Conservation (phyloP, 139 green algal species). For the Tetradesmus lagerheimii region DNA sequence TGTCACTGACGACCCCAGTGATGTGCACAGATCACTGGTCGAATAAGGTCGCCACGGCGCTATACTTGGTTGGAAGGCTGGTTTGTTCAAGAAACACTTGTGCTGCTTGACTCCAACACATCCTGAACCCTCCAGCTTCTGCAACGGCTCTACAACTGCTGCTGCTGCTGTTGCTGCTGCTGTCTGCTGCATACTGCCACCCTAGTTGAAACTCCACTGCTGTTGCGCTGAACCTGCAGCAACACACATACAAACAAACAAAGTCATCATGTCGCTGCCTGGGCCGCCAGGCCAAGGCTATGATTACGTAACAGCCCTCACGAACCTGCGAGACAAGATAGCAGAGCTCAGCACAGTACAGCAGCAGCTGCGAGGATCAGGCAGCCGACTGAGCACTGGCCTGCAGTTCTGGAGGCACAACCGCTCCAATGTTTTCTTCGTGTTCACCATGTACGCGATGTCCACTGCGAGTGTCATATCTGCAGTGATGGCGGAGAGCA, state of each 20-base stretch:
- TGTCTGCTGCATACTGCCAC: background rate
- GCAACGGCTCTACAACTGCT: background rate
- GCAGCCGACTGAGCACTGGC: background rate
- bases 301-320: slow-evolving; percentile 11
- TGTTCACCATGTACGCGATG: slow-evolving; percentile 30
- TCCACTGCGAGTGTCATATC: slow-evolving; percentile 20
- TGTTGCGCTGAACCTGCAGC: too few species aligned
- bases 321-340: slow-evolving; percentile 8
- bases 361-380: slow-evolving; percentile 12
- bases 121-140: background rate
- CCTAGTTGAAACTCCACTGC: background rate
- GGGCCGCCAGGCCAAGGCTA: background rate
- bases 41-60: too few species aligned
- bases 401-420: background rate
- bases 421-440: background rate
- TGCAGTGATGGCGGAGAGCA: slow-evolving; percentile 5
- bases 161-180: background rate
- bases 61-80: too few species aligned
- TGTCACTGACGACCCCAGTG: background rate
- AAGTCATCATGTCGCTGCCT: background rate
- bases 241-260: background rate
- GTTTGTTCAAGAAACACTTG: background rate
- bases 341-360: background rate
- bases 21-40: too few species aligned
- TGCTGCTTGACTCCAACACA: background rate